Percentiles rank a stretch among this genome's conserved stretches.
Conservation (phyloP, 202 grass and related monocot genomes). For the Panicum hallii region DNA sequence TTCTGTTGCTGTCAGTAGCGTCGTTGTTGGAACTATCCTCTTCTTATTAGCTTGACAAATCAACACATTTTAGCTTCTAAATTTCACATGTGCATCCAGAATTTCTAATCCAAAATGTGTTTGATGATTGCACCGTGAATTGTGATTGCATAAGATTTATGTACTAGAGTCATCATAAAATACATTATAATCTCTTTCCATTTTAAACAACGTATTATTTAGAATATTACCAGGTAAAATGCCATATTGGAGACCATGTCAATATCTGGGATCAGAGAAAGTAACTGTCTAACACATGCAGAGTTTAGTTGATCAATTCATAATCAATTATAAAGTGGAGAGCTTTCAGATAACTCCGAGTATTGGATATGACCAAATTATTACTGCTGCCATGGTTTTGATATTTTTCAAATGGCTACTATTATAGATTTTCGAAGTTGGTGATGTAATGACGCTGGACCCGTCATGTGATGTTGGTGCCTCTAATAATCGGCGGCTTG, state of each 20-base stretch:
- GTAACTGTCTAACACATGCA: background rate
- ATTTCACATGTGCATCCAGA: background rate
- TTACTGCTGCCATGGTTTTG: conserved; percentile 28
- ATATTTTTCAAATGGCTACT: conserved; percentile 27
- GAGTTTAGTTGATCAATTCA: background rate
- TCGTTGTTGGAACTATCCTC: background rate
- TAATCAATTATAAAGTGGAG: background rate
- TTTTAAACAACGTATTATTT: background rate
- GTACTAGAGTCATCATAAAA: background rate
- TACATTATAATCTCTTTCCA: background rate
- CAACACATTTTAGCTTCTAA: background rate
- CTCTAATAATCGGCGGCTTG: conserved; percentile 89
- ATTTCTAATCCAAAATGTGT: background rate
- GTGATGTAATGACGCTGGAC: conserved; percentile 86
- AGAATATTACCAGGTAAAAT: background rate
- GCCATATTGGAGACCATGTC: background rate
- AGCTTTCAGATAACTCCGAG: conserved; percentile 23
- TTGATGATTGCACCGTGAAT: background rate
- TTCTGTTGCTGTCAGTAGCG: background rate
- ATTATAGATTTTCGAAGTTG: conserved; percentile 95
- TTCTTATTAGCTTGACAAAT: background rate
- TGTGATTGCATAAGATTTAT: background rate
- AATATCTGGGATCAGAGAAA: conserved; percentile 2
- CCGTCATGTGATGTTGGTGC: conserved; percentile 69
- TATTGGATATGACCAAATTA: conserved; percentile 1